A percentile compares a stretch with the other conserved stretches of the same genome.
These are phyloP conservation scores for Harringtonia lauricola DNA, from an alignment of 2,329 filamentous ascomycete genomes.

Conservation along the genomic window DNA sequence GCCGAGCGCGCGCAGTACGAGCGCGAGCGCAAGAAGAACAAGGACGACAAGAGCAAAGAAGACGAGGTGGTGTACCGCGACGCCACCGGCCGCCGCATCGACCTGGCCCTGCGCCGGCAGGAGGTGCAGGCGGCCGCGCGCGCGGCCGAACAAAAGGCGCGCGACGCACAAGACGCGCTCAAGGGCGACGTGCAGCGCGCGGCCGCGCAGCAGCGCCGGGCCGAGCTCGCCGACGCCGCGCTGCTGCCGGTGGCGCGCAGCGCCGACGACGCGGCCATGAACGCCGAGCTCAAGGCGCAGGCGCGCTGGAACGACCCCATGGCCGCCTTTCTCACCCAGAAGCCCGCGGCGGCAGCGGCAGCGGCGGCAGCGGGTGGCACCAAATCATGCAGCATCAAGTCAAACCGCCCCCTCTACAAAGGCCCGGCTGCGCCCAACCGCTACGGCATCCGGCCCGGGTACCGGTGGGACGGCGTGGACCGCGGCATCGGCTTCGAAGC, in stretches of 20 bases:
- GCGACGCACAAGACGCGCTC: slow-evolving; percentile 55
- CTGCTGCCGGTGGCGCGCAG: slow-evolving; percentile 69
- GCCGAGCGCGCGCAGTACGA: slow-evolving; percentile 22
- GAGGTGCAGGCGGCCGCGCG: slow-evolving; percentile 57
- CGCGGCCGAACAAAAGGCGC: slow-evolving; percentile 63
- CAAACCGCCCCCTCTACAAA: slow-evolving; percentile 56
- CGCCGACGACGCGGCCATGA: slow-evolving; percentile 79
- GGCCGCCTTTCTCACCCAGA: slow-evolving; percentile 55
- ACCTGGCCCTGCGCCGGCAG: slow-evolving; percentile 80
- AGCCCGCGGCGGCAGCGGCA: slow-evolving; percentile 18
- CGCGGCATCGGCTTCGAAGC: slow-evolving; percentile 87
- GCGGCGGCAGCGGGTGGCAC: neutral
- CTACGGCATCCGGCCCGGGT: slow-evolving; percentile 85
- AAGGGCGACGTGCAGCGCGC: slow-evolving; percentile 78
- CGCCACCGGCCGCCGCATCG: slow-evolving; percentile 87
- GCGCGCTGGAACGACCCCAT: slow-evolving; percentile 93
- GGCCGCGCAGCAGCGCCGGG: slow-evolving; percentile 51
- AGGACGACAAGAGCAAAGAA: slow-evolving; percentile 41
- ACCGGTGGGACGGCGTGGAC: slow-evolving; percentile 96
- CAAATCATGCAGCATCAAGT: slow-evolving; percentile 9
- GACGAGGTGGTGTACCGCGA: slow-evolving; percentile 90
- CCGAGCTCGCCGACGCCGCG: slow-evolving; percentile 68
- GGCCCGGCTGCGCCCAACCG: slow-evolving; percentile 80
- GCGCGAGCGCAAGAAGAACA: slow-evolving; percentile 12
- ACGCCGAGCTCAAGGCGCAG: slow-evolving; percentile 65